Base-by-base conservation (phyloP, 1,284 basidiomycete genomes). In the Malassezia sympodialis region DNA sequence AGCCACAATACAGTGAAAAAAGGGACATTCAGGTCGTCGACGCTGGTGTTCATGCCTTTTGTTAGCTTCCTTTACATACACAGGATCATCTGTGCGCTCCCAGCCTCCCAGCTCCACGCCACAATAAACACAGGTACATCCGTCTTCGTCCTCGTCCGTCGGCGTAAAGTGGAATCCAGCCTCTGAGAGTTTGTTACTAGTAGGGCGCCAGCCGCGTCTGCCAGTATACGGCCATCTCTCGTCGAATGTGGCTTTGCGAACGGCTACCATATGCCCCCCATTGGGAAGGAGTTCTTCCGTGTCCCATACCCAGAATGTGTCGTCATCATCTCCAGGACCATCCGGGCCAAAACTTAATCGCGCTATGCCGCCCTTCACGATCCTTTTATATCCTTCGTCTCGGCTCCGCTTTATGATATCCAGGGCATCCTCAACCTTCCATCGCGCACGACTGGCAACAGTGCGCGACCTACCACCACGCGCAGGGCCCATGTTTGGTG, bases 171-270 rank as follows among this genome's bases (percentile, higher is more conserved):
- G 67, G 41, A 75, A 75, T 15, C 73, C 73, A 12, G 72, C 73
- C 23, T 68, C 63, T n/a, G 72, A 64, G 17, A 75, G 64, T 61
- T 70, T 72, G 41, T 68, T 69, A 54, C 69, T 71, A 3, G 71
- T 75, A 1, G 69, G 69, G 12, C 69, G 68, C 72, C 72, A 75
- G 7, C 69, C 73, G 46, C 69, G 68, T 47, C 69, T 72, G 14
- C 65, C 61, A 32, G 73, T 72, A 21, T 72, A 67, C 1, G 66
- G 68, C 73, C 73, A 75, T 28, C 59, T 58, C 2, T 55, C 46
- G 10, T 58, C 72, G 28, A 74, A 75, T 0, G 73, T 70, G n/a
- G 61, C 59, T 24, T 61, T 66, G 3, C 73, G 60, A 1, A 68
- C 71, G 4, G 63, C 51, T 14, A 58, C 48, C 66, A 75, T 68